A percentile compares a stretch with the other conserved stretches of the same genome.
phyloP scores from a whole-genome alignment of 805 yeast species.

The Priceomyces melissophilus region DNA sequence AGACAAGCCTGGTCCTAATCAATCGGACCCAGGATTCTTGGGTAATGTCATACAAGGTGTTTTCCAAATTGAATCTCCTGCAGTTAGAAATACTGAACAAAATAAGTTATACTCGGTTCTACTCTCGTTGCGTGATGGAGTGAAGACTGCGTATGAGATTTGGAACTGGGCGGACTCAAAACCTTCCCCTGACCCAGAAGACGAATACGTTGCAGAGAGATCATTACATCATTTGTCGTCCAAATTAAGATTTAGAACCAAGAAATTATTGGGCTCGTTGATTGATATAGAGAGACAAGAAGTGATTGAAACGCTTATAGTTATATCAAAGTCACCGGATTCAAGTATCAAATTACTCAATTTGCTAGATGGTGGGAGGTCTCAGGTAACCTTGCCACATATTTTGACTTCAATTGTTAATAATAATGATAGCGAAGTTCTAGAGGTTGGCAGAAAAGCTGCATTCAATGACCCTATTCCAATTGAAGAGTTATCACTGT shows the following conservation, averaged over 20 bases:
- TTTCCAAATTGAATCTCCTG: conserved; percentile 66
- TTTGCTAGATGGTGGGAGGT: conserved; percentile 79
- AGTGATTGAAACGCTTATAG: conserved; percentile 62
- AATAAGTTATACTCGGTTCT: conserved; percentile 55
- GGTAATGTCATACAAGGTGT: conserved; percentile 76
- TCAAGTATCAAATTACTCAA: conserved; percentile 57
- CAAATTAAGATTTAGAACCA: conserved; percentile 65
- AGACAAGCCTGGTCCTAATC: conserved; percentile 10
- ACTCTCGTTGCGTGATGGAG: conserved; percentile 61
- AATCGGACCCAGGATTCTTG: conserved; percentile 50
- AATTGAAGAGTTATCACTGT: conserved; percentile 44
- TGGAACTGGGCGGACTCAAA: conserved; percentile 68
- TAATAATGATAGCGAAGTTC: conserved; percentile 36
- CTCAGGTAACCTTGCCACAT: conserved; percentile 68
- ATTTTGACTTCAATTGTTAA: conserved; percentile 54
- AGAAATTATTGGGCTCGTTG: conserved; percentile 60
- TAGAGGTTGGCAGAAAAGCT: conserved; percentile 37
- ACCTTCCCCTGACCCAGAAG: conserved; percentile 9
- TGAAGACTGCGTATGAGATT: conserved; percentile 51
- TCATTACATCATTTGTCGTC: conserved; percentile 43
- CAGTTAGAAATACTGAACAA: conserved; percentile 46
- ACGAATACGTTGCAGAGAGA: conserved; percentile 14
- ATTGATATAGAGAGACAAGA: conserved; percentile 70
- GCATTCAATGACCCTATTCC: conserved; percentile 46
- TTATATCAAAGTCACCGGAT: conserved; percentile 19